A percentile compares a stretch with the other conserved stretches of the same genome.
Conservation (phyloP, 2,329 filamentous ascomycete genomes). For the Aciculosporium take region DNA sequence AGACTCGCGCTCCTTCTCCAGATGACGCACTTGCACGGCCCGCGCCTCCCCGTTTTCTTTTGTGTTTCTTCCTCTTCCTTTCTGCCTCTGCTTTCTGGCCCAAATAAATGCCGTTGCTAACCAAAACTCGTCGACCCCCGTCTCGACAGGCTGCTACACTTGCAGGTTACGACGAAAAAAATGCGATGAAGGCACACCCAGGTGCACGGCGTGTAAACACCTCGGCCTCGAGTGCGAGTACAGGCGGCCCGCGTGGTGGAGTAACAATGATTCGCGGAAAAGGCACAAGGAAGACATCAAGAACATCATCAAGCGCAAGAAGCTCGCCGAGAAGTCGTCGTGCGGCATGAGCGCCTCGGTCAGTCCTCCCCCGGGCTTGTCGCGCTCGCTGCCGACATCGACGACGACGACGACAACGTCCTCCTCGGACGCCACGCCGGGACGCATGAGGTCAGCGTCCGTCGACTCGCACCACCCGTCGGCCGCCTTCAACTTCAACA, state of each 20-base stretch:
- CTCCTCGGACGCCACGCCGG: constrained; percentile 54
- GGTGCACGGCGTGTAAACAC: constrained; percentile 52
- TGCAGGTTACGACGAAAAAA: constrained; percentile 54
- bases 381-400: constrained; percentile 68
- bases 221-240: constrained; percentile 87
- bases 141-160: constrained; percentile 46
- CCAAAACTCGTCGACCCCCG: background rate
- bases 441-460: constrained; percentile 60
- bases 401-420: constrained; percentile 72
- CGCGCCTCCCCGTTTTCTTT: background rate
- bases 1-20: background rate
- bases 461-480: constrained; percentile 69
- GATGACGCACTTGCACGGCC: background rate
- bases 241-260: constrained; percentile 95
- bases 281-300: constrained; percentile 93
- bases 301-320: constrained; percentile 92
- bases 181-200: constrained; percentile 50
- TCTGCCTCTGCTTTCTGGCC: background rate
- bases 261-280: constrained; percentile 73
- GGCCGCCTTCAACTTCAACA: constrained; percentile 59
- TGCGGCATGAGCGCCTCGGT: constrained; percentile 40
- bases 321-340: constrained; percentile 74
- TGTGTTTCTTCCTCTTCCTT: background rate
- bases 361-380: constrained; percentile 61
- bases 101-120: constrained; percentile 1